Conservation (phyloP, 2,329 filamentous ascomycete genomes). For the Sporothrix inflata region DNA sequence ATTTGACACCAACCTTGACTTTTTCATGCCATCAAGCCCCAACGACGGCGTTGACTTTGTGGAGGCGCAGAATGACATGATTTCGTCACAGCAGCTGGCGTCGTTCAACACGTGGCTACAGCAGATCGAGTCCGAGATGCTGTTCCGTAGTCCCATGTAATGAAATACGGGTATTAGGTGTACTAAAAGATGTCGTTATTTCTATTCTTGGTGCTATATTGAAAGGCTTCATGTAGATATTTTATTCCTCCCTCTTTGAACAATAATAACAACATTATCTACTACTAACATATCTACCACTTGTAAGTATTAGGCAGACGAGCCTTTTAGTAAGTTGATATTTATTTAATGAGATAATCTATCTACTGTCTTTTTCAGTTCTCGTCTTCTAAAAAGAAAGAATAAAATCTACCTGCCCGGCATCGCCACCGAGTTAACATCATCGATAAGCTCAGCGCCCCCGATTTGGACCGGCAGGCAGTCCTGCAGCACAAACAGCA, state of each 20-base stretch:
- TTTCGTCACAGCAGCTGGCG: neutral
- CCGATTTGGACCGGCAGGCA: slow-evolving; percentile 28
- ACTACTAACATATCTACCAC: neutral
- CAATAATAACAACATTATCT: neutral
- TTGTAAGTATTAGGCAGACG: neutral
- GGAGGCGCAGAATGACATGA: slow-evolving; percentile 1
- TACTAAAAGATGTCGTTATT: too few species aligned
- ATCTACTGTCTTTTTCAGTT: neutral
- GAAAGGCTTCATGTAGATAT: neutral
- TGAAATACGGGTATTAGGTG: neutral
- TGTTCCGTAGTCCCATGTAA: slow-evolving; percentile 7
- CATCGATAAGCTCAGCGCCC: slow-evolving; percentile 23
- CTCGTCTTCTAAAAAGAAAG: neutral
- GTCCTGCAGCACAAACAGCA: slow-evolving; percentile 44
- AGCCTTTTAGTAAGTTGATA: neutral
- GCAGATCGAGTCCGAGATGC: slow-evolving; percentile 1
- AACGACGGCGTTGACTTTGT: neutral
- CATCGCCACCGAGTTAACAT: slow-evolving; percentile 15
- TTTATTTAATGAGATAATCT: neutral
- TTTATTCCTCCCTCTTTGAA: neutral
- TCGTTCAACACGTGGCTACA: slow-evolving; percentile 6
- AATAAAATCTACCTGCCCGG: neutral
- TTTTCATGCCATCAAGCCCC: slow-evolving; percentile 7
- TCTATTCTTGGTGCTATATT: neutral
- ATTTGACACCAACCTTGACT: neutral